These are phyloP conservation scores for Endocalyx cinctus DNA, from an alignment of 2,329 filamentous ascomycete genomes.

Conservation along the genomic window DNA sequence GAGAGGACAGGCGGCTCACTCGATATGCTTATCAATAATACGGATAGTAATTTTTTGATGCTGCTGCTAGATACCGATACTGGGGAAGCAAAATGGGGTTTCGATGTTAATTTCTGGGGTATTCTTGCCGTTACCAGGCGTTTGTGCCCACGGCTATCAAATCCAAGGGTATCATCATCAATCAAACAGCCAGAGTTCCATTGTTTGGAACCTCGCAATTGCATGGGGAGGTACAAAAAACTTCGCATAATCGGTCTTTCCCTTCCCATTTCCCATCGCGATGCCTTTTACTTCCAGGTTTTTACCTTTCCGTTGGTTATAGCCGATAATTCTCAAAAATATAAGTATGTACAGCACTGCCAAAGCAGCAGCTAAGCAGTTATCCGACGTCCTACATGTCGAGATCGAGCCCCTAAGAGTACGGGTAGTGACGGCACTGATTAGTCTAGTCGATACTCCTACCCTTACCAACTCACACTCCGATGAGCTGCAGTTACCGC, in stretches of 20 bases:
- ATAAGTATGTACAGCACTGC: constrained; percentile 5
- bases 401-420: constrained; percentile 15
- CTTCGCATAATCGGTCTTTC: too few species aligned
- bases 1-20: background rate
- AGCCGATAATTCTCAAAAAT: background rate
- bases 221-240: constrained; percentile 11
- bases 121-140: constrained; percentile 30
- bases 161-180: constrained; percentile 21
- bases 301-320: background rate
- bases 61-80: constrained; percentile 33
- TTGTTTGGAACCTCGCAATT: constrained; percentile 5
- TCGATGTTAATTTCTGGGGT: constrained; percentile 38
- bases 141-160: constrained; percentile 28
- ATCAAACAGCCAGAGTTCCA: constrained; percentile 14
- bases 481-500: constrained; percentile 1
- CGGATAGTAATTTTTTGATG: constrained; percentile 28
- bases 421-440: constrained; percentile 13
- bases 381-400: constrained; percentile 11
- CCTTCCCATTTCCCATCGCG: too few species aligned
- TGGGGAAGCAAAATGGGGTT: constrained; percentile 28
- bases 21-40: constrained; percentile 38
- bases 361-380: constrained; percentile 7
- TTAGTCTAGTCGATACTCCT: constrained; percentile 7
- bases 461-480: background rate
- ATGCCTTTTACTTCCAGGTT: background rate